Percentiles rank a stretch among this genome's conserved stretches.
Evolutionary conservation across 2,329 filamentous ascomycete genomes (phyloP).

Genomic region (Pseudopithomyces maydicus): DNA sequence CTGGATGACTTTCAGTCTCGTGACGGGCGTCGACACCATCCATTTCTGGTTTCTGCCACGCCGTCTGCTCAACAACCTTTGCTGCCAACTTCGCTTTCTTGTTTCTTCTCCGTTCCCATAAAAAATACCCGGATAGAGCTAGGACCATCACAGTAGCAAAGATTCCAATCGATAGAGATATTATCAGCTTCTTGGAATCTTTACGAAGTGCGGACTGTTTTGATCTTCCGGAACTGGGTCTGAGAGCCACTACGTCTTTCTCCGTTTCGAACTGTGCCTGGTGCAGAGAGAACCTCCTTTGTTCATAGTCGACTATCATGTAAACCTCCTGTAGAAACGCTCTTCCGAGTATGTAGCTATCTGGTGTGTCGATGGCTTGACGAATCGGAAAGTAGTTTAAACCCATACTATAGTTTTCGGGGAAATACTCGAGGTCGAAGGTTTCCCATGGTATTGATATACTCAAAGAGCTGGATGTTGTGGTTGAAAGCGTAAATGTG

Average conservation of each 20-base stretch:
- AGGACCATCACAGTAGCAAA: no score
- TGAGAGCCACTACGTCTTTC: background rate
- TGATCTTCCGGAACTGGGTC: no score
- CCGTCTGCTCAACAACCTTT: background rate
- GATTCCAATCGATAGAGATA: no score
- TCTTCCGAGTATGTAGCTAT: conserved; percentile 66
- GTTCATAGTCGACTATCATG: conserved; percentile 55
- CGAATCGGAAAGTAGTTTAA: conserved; percentile 70
- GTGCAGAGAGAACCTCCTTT: conserved; percentile 51
- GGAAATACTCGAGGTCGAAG: conserved; percentile 47
- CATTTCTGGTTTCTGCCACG: background rate
- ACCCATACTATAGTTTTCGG: conserved; percentile 47
- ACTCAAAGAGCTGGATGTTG: conserved; percentile 40
- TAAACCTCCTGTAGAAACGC: conserved; percentile 73
- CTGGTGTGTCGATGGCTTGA: conserved; percentile 51
- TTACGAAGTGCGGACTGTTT: no score
- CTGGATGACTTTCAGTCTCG: background rate
- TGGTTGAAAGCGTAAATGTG: conserved; percentile 49
- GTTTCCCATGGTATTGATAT: conserved; percentile 55
- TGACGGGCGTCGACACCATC: background rate
- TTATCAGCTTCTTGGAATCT: no score
- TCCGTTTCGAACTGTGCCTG: background rate
- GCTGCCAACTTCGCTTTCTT: background rate
- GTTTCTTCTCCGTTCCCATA: background rate
- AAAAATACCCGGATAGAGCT: background rate